Percentiles rank a stretch among this genome's conserved stretches.
Conservation (phyloP, 1,139 yeast genomes). For the Yamadazyma sp. region DNA sequence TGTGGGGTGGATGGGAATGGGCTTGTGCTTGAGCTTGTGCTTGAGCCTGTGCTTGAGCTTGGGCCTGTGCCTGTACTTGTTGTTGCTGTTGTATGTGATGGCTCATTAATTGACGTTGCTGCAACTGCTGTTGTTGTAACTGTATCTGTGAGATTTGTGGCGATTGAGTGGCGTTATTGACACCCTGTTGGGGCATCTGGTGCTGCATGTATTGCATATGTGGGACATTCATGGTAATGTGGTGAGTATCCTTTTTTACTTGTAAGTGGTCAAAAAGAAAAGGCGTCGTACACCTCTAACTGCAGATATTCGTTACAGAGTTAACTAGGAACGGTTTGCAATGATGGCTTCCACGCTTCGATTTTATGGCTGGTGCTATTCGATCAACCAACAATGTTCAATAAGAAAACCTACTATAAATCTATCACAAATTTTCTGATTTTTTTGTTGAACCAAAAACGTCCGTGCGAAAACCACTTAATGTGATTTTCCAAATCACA, state of each 20-base stretch:
- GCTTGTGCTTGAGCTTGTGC: slow-evolving; percentile 1
- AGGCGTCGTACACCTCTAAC: too few species aligned
- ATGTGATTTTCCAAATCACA: too few species aligned
- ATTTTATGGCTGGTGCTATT: too few species aligned
- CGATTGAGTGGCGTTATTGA: slow-evolving; percentile 28
- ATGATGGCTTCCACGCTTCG: too few species aligned
- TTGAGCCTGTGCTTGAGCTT: slow-evolving; percentile 13
- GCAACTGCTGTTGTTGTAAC: slow-evolving; percentile 38
- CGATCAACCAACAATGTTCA: too few species aligned
- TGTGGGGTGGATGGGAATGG: slow-evolving; percentile 5
- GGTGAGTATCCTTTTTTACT: not conserved
- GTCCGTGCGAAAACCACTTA: not conserved
- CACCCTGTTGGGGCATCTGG: slow-evolving; percentile 30
- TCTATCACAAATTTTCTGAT: too few species aligned
- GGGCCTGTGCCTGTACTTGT: slow-evolving; percentile 21
- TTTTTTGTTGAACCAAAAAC: not conserved
- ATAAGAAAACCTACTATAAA: too few species aligned
- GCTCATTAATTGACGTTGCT: slow-evolving; percentile 41
- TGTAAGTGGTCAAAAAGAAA: not conserved
- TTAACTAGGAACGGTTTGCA: too few species aligned
- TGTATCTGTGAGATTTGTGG: slow-evolving; percentile 41
- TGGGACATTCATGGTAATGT: slow-evolving; percentile 21
- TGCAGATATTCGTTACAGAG: too few species aligned
- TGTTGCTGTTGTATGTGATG: slow-evolving; percentile 30
- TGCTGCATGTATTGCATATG: slow-evolving; percentile 48